phyloP scores from a whole-genome alignment of 345 rosid species.

The Capsella bursapastoris region DNA sequence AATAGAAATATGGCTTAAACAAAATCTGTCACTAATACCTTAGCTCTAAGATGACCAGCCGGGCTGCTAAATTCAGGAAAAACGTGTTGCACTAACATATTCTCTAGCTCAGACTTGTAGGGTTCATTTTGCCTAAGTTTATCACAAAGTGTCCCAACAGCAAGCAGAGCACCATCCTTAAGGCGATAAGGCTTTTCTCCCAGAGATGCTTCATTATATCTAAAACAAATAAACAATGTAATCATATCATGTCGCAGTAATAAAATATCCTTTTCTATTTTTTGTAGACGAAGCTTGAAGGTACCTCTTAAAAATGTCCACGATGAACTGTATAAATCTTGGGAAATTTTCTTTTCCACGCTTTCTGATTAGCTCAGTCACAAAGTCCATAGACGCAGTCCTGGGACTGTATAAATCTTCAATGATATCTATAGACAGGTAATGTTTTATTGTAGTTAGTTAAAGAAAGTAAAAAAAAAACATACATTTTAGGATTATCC shows the following conservation, averaged over 20 bases:
- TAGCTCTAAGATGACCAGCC: constrained; percentile 96
- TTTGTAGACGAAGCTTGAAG: constrained; percentile 21
- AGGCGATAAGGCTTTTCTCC: constrained; percentile 83
- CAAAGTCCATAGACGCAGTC: constrained; percentile 99
- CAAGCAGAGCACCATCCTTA: constrained; percentile 98
- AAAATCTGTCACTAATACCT: constrained; percentile 56
- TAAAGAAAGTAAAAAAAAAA: too few species aligned
- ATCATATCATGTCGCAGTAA: not conserved
- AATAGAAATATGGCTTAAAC: constrained; percentile 4
- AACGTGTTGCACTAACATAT: constrained; percentile 95
- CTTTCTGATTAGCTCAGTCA: constrained; percentile 92
- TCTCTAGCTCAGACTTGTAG: constrained; percentile 89
- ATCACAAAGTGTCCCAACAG: constrained; percentile 99
- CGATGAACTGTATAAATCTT: constrained; percentile 78
- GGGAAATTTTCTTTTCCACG: constrained; percentile 93
- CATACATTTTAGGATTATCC: constrained; percentile 6
- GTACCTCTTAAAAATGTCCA: constrained; percentile 79
- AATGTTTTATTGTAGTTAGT: not conserved
- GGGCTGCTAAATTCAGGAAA: constrained; percentile 96
- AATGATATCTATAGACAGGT: constrained; percentile 75
- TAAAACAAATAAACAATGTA: constrained; percentile 44
- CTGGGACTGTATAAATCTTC: constrained; percentile 99
- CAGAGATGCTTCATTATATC: constrained; percentile 78
- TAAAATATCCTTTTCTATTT: constrained; percentile 1
- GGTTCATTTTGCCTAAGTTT: constrained; percentile 96